Conservation (phyloP, 176 grass and related monocot genomes). For the Oryza nivara region DNA sequence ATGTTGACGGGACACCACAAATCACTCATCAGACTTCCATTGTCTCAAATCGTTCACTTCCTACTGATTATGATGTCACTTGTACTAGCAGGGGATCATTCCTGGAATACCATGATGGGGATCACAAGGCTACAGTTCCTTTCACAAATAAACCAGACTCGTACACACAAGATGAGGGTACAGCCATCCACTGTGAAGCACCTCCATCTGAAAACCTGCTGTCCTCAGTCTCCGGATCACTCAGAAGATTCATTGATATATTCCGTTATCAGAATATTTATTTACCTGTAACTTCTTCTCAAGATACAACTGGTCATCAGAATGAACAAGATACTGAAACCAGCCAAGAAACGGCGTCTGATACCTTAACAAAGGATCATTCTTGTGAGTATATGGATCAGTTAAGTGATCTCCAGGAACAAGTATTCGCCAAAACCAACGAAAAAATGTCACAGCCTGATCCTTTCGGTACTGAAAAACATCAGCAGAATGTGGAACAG, state of each 20-base stretch:
- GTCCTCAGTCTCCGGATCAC: conserved; percentile 37
- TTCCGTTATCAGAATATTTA: conserved; percentile 46
- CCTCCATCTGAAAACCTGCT: conserved; percentile 30
- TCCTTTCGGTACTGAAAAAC: conserved; percentile 9
- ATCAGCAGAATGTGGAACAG: conserved; percentile 26
- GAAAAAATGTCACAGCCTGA: neutral
- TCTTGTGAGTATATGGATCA: conserved; percentile 41
- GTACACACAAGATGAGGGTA: neutral
- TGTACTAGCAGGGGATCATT: neutral
- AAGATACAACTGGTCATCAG: conserved; percentile 50
- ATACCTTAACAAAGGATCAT: neutral
- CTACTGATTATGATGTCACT: conserved; percentile 33
- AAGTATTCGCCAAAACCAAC: conserved; percentile 33
- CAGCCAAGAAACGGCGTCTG: conserved; percentile 27
- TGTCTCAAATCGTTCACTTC: conserved; percentile 28
- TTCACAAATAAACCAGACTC: neutral
- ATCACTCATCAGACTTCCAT: neutral
- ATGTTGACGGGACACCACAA: neutral
- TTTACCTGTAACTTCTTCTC: conserved; percentile 54
- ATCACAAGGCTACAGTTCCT: neutral
- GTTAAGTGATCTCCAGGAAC: conserved; percentile 24
- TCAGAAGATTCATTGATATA: conserved; percentile 39
- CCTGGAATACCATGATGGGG: neutral
- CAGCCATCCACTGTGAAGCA: conserved; percentile 2
- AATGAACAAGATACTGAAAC: conserved; percentile 39